A percentile compares a stretch with the other conserved stretches of the same genome.
Conservation (phyloP, 202 grass and related monocot genomes). For the Carex sylvatica region DNA sequence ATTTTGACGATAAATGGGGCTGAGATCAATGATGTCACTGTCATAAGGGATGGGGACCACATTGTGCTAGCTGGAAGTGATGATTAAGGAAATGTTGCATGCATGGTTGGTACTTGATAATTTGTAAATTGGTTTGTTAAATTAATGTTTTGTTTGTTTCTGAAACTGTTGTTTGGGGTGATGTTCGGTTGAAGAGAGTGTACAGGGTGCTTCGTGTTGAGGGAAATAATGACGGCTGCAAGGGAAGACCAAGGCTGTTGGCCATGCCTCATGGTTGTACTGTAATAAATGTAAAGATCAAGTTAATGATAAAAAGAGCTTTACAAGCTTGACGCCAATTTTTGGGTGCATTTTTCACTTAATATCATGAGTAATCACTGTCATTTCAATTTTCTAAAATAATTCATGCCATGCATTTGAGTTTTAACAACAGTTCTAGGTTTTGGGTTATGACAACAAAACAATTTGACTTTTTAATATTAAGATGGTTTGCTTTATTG, state of each 20-base stretch:
- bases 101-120: not conserved
- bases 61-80: conserved; percentile 50
- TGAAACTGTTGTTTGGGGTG: not conserved
- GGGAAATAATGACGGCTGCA: not conserved
- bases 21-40: conserved; percentile 72
- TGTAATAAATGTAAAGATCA: not conserved
- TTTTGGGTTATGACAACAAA: not conserved
- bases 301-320: not conserved
- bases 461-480: no score
- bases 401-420: not conserved
- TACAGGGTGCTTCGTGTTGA: not conserved
- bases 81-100: conserved; percentile 19
- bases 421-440: not conserved
- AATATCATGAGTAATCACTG: not conserved
- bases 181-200: not conserved
- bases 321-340: not conserved
- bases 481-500: no score
- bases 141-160: not conserved
- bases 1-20: conserved; percentile 58
- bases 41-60: conserved; percentile 83
- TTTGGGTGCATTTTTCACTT: not conserved
- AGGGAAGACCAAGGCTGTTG: not conserved
- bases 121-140: not conserved
- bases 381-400: not conserved
- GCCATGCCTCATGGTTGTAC: not conserved